Percentiles rank a stretch among this genome's conserved stretches.
Conservation (phyloP, 352 stramenopile genomes). For the Phytophthora sp. region DNA sequence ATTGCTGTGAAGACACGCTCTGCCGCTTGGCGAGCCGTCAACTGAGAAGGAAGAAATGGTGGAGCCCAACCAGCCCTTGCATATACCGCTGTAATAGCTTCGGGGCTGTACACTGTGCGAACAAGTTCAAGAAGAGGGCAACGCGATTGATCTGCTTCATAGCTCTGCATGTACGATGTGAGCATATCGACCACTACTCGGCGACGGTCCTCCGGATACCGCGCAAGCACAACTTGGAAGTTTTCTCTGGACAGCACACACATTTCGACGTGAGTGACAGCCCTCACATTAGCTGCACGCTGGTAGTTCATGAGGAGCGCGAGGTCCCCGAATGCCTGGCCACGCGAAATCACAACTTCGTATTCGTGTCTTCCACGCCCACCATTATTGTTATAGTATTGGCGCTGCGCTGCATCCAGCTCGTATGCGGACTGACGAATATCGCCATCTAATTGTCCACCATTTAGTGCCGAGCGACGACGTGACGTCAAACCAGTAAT, state of each 20-base stretch:
- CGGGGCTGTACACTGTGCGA: conserved; percentile 10
- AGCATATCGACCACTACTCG: conserved; percentile 25
- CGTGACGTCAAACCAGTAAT: neutral
- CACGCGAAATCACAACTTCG: conserved; percentile 8
- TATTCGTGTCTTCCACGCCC: neutral
- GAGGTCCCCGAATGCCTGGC: conserved; percentile 48
- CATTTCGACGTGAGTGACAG: conserved; percentile 51
- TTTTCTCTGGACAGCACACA: conserved; percentile 35
- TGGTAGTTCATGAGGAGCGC: conserved; percentile 50
- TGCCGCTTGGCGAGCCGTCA: conserved; percentile 11
- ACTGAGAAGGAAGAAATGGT: neutral
- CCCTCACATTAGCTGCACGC: conserved; percentile 37
- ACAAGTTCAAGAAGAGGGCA: conserved; percentile 22
- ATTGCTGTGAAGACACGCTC: conserved; percentile 20
- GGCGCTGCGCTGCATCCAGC: neutral
- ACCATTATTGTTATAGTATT: neutral
- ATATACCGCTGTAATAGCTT: conserved; percentile 5
- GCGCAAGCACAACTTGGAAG: conserved; percentile 38
- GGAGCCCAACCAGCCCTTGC: neutral
- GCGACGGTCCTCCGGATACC: conserved; percentile 30
- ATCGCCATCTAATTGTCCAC: neutral
- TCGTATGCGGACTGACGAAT: conserved; percentile 1
- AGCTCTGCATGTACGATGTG: conserved; percentile 23
- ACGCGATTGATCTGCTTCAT: conserved; percentile 5
- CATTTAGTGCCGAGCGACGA: too few relatives aligned